These are phyloP conservation scores for Saccharomycopsis fermentans DNA, from an alignment of 805 yeast species.

Conservation along the genomic window DNA sequence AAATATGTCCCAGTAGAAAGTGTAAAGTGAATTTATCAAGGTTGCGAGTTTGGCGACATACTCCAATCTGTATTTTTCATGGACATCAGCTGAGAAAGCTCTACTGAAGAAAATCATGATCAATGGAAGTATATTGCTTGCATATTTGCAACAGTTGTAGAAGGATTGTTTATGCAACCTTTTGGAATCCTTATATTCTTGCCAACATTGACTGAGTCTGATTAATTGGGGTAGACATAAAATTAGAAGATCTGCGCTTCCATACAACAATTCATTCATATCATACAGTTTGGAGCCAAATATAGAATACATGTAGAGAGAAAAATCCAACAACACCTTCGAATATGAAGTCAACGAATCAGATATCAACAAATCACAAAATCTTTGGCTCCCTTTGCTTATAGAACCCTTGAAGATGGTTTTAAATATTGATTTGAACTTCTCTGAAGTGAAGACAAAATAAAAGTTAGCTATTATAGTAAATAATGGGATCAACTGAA, in stretches of 20 bases:
- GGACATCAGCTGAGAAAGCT: not conserved
- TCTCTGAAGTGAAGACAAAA: conserved; percentile 4
- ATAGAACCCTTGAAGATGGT: conserved; percentile 52
- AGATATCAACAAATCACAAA: conserved; percentile 72
- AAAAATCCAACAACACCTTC: conserved; percentile 64
- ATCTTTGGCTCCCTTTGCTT: conserved; percentile 42
- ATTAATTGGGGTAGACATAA: conserved; percentile 54
- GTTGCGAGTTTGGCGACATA: conserved; percentile 30
- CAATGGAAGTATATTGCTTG: conserved; percentile 48
- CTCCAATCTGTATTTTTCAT: conserved; percentile 6
- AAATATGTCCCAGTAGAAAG: conserved; percentile 81
- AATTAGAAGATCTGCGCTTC: conserved; percentile 27
- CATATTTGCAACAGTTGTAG: conserved; percentile 66
- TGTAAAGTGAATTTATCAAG: conserved; percentile 60
- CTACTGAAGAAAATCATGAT: conserved; percentile 29
- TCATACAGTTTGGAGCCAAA: not conserved
- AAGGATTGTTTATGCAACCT: conserved; percentile 43
- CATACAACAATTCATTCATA: not conserved
- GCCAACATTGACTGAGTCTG: conserved; percentile 72
- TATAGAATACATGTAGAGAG: conserved; percentile 30
- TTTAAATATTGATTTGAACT: conserved; percentile 35
- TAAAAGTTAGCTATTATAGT: conserved; percentile 5
- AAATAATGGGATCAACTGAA: conserved; percentile 10
- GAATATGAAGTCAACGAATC: conserved; percentile 81
- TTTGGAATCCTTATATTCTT: conserved; percentile 47